phyloP scores from a whole-genome alignment of 2,329 filamentous ascomycete species.

The Pseudogymnoascus sp. region DNA sequence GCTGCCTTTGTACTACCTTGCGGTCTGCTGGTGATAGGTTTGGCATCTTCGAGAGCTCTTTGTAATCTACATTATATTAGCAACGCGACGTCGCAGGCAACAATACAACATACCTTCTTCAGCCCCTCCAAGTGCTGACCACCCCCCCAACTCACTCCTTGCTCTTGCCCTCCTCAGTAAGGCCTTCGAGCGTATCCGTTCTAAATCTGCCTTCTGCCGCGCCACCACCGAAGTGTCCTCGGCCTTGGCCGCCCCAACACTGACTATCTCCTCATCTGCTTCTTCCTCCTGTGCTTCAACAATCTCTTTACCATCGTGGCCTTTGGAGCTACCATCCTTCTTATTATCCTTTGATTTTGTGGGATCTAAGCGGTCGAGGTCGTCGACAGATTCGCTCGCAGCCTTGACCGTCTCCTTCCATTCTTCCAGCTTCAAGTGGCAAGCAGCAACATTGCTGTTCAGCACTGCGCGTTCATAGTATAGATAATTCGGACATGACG shows the following conservation, averaged over 20 bases:
- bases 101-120: conserved; percentile 39
- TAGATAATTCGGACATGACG: conserved; percentile 73
- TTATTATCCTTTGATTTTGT: conserved; percentile 14
- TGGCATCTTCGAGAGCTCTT: conserved; percentile 49
- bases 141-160: conserved; percentile 63
- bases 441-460: conserved; percentile 82
- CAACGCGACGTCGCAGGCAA: neutral
- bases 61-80: conserved; percentile 55
- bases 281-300: conserved; percentile 35
- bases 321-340: conserved; percentile 26
- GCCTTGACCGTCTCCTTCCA: conserved; percentile 77
- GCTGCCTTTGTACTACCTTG: conserved; percentile 59
- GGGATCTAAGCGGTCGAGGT: conserved; percentile 54
- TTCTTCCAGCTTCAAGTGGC: conserved; percentile 73
- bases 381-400: conserved; percentile 66
- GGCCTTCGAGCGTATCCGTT: conserved; percentile 73
- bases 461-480: conserved; percentile 85
- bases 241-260: conserved; percentile 47
- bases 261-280: conserved; percentile 54
- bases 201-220: conserved; percentile 54
- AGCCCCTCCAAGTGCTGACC: conserved; percentile 73
- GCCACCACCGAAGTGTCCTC: conserved; percentile 26
- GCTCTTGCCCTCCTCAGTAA: conserved; percentile 47
- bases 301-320: conserved; percentile 19
- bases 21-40: conserved; percentile 60